Evolutionary conservation across 2,329 filamentous ascomycete species (phyloP).

Genomic region (Exophiala sp.): DNA sequence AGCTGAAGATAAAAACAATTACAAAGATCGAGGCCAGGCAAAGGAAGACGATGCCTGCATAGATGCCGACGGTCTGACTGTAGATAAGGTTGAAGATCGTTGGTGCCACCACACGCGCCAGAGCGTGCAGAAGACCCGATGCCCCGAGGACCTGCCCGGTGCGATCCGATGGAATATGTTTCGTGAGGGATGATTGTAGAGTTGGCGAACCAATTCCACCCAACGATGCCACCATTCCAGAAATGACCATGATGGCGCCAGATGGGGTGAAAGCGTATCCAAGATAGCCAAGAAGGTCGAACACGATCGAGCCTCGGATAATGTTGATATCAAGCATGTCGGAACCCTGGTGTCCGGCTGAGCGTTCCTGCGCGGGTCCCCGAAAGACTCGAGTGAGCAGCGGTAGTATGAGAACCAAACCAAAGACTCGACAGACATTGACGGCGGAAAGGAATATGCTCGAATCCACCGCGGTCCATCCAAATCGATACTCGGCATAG

Average conservation of each 20-base stretch:
- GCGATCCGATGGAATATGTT: slow-evolving; percentile 76
- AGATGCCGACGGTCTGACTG: slow-evolving; percentile 68
- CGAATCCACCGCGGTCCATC: slow-evolving; percentile 75
- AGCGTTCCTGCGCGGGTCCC: slow-evolving; percentile 29
- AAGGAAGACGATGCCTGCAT: slow-evolving; percentile 78
- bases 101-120: slow-evolving; percentile 72
- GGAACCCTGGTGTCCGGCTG: slow-evolving; percentile 58
- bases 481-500: slow-evolving; percentile 73
- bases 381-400: slow-evolving; percentile 70
- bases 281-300: slow-evolving; percentile 68
- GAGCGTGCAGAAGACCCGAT: slow-evolving; percentile 74
- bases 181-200: slow-evolving; percentile 76
- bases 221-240: slow-evolving; percentile 66
- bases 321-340: slow-evolving; percentile 71
- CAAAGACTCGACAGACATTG: slow-evolving; percentile 68
- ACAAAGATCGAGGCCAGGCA: slow-evolving; percentile 63
- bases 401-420: slow-evolving; percentile 70
- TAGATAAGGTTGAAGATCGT: slow-evolving; percentile 83
- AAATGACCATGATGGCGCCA: slow-evolving; percentile 60
- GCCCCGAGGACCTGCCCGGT: slow-evolving; percentile 87
- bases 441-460: slow-evolving; percentile 75
- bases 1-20: slow-evolving; percentile 59
- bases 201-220: slow-evolving; percentile 83
- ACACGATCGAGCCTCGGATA: slow-evolving; percentile 66
- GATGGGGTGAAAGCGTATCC: slow-evolving; percentile 65